A percentile compares a stretch with the other conserved stretches of the same genome.
These are phyloP conservation scores for Giardia muris DNA, from an alignment of 208 protist genomes.

Conservation along the genomic window DNA sequence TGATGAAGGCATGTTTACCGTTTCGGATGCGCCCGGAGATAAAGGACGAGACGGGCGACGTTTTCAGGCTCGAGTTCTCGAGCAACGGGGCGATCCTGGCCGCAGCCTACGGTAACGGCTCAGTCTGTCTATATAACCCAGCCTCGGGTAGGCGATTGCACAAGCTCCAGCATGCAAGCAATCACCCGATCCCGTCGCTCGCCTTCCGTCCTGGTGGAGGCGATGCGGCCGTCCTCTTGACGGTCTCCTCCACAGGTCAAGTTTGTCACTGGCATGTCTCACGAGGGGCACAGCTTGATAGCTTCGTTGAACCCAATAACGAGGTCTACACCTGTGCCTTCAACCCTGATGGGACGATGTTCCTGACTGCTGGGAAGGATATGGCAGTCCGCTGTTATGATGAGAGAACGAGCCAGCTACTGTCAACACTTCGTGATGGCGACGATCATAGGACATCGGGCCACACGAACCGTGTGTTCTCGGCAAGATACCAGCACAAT, in stretches of 20 bases:
- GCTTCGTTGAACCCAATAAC: conserved; percentile 26
- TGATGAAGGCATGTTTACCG: background rate
- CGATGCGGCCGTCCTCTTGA: conserved; percentile 14
- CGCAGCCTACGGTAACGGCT: conserved; percentile 38
- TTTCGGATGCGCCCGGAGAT: background rate
- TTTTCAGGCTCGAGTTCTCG: conserved; percentile 39
- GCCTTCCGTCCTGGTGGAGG: conserved; percentile 32
- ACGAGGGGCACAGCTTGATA: conserved; percentile 34
- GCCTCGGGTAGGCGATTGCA: conserved; percentile 17
- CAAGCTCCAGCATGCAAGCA: conserved; percentile 31
- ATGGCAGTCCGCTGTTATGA: conserved; percentile 42
- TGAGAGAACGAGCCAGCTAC: conserved; percentile 42
- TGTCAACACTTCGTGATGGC: conserved; percentile 45
- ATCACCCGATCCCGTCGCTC: background rate
- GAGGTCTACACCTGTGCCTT: conserved; percentile 46
- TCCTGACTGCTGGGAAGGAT: conserved; percentile 48
- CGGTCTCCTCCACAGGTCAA: conserved; percentile 25
- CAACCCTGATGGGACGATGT: conserved; percentile 35
- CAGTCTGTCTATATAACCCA: conserved; percentile 34
- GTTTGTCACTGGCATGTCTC: conserved; percentile 47
- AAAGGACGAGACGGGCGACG: conserved; percentile 23
- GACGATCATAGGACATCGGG: conserved; percentile 36
- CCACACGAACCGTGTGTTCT: conserved; percentile 62
- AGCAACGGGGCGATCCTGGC: conserved; percentile 32
- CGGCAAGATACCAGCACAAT: conserved; percentile 48